Base-by-base conservation (phyloP, 2,329 filamentous ascomycete genomes). In the Colletotrichum chlorophyti region DNA sequence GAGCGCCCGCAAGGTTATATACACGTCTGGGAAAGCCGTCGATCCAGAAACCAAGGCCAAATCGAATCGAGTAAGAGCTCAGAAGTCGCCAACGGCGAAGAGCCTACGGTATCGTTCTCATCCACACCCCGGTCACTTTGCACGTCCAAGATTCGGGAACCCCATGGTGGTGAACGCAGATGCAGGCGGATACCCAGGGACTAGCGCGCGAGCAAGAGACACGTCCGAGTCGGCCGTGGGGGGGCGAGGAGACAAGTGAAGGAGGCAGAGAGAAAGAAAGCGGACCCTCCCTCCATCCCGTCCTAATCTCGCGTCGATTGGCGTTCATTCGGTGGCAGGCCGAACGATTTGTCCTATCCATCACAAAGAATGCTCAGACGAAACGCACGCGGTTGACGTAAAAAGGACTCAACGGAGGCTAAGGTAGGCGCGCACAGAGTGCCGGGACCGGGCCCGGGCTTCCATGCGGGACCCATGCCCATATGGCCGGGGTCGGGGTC, bases 1-100 rank as follows among this genome's bases (percentile, higher is more conserved):
- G 57, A 43, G 31, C 57, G 57, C 43, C 51, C 52, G 51, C 57
- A 60, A 60, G 57, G 29, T 60, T 60, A 60, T 60, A 60, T 60
- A 50, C 38, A 23, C 43, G 26, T 43, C 37, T 50, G 38, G 37
- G 51, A 40, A 40, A 35, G 29, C 43, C 17, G 38, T 60, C 45
- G 43, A 57, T 45, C 38, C n/a, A n/a, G 9, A 55, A 55, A 32
- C 17, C 24, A 43, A n/a, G 50, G 45, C 38, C 51, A 57, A 57
- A 60, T 60, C 45, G 38, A 60, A 60, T 57, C 38, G 38, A 57
- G 57, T 60, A 60, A 60, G 32, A 45, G 31, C 38, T 57, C 43
- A 45, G 31, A 50, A 17, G 37, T 49, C 34, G 41, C 43, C 42
- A 48, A 55, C 55, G 23, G 43, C 55, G 43, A 55, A 19, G 38